Base-by-base conservation (phyloP, 2,329 filamentous ascomycete genomes). In the Fusarium agapanthi region DNA sequence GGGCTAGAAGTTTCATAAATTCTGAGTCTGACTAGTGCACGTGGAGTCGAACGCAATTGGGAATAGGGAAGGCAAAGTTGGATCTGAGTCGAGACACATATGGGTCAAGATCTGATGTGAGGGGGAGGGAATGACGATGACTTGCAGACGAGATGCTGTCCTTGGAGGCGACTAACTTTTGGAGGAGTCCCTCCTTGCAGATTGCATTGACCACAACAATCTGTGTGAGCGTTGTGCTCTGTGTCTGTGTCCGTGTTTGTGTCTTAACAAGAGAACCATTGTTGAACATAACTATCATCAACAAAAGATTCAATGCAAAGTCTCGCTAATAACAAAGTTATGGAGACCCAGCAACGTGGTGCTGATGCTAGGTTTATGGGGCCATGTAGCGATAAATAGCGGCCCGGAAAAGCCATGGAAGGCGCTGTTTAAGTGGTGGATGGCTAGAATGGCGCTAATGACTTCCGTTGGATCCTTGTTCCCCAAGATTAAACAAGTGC, bases 401-500 rank as follows among this genome's bases (percentile, higher is more conserved):
- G 62, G 56, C 47, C 48, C 47, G 47, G 28, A 48, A 32, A 34
- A 51, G 56, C 55, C 57, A 59, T 53, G 38, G 61, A 57, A 62
- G 30, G 64, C 50, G 61, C 47, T 58, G 47, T 60, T 44, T 66
- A 55, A 67, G 67, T 67, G 71, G 72, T 73, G 47, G 73, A 67
- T 30, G 54, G 54, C 55, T 32, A 55, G 34, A 50, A 65, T 65
- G 51, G 60, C 75, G 72, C 69, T 69, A 69, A 35, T 50, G 67
- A 35, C 58, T 70, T 67, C 74, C 73, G 74, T 56, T 65, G 26
- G 28, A 73, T 60, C 78, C 78, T 65, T 76, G 78, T 76, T 76
- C 69, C 73, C 69, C 76, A 76, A 79, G 69, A 79, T 79, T 79
- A 78, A 75, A 74, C 60, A 73, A 53, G 51, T 24, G 64, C 64